Base-by-base conservation (phyloP, 345 rosid genomes). In the Eucalyptus regnans region DNA sequence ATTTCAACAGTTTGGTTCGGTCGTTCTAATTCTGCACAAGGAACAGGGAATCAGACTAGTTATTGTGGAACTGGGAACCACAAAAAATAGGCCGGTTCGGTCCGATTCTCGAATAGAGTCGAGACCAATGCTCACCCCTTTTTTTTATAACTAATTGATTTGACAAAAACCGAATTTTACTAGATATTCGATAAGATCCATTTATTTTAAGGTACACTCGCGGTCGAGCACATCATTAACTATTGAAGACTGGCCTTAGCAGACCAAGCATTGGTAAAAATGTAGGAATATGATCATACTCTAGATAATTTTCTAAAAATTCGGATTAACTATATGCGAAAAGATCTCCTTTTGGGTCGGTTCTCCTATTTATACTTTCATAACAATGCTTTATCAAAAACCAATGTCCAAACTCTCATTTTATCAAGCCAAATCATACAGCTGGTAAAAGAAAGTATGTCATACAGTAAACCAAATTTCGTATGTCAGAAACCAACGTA, bases 11-110 rank as follows among this genome's bases (percentile, higher is more conserved):
- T 29, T 62, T 29, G 17, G 14, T 37, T 76, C 2, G 4, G 3
- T 71, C 1, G 15, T 2, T 76, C 0, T 7, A 1, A 7, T 37
- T 41, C 0, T 3, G 0, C 83, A 20, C 27, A 71, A 71, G 13
- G 8, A 76, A 37, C 37, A 6, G 27, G 12, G 25, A 16, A 37
- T 20, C 1, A 1, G 14, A 76, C 8, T 11, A 5, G 27, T 10
- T 76, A 37, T 41, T 41, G 83, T 76, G 8, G 3, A 41, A 76
- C 0, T 6, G 0, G 13, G 16, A 6, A 76, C 27, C 48, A 41
- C 8, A 7, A 4, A 76, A 6, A 76, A 76, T 7, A 7, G 0
- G 27, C 0, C 3, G 0, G 1, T 76, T 37, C 9, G 2, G 4
- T 76, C 3, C 5, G 0, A 0, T 76, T 76, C 15, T 23, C 14